Percentiles rank a stretch among this genome's conserved stretches.
Evolutionary conservation across 306 rosid genomes (phyloP).

Genomic region (Dalbergia cochinchinensis): DNA sequence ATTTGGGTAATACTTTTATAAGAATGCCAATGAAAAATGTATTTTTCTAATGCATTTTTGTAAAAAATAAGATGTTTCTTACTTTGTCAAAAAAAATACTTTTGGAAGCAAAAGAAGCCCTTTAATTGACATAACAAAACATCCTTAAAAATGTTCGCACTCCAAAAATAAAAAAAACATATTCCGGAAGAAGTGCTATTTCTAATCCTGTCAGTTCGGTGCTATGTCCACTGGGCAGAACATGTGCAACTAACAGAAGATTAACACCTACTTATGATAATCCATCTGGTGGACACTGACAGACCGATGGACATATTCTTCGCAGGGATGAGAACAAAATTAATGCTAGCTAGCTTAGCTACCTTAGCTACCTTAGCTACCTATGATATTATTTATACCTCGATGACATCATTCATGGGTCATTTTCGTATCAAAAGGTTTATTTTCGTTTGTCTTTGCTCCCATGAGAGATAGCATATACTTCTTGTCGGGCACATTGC

Average conservation of each 20-base stretch:
- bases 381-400: too few species aligned
- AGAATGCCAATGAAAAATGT: too few species aligned
- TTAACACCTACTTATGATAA: background rate
- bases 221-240: conserved; percentile 13
- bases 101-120: too few species aligned
- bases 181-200: conserved; percentile 28
- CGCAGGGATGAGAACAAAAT: background rate
- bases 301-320: background rate
- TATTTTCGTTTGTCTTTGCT: conserved; percentile 11
- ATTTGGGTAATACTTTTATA: too few species aligned
- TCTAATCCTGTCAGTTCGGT: background rate
- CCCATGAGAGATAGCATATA: background rate
- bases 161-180: background rate
- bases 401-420: background rate
- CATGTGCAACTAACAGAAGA: background rate
- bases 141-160: too few species aligned
- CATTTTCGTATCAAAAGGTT: background rate
- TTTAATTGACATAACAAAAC: too few species aligned
- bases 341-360: background rate
- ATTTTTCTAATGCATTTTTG: too few species aligned
- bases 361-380: background rate
- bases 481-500: conserved; percentile 29
- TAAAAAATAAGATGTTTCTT: too few species aligned
- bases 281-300: background rate
- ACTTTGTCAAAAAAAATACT: too few species aligned